phyloP scores from a whole-genome alignment of 2,329 filamentous ascomycete species.

The Myrmaecium sp. region DNA sequence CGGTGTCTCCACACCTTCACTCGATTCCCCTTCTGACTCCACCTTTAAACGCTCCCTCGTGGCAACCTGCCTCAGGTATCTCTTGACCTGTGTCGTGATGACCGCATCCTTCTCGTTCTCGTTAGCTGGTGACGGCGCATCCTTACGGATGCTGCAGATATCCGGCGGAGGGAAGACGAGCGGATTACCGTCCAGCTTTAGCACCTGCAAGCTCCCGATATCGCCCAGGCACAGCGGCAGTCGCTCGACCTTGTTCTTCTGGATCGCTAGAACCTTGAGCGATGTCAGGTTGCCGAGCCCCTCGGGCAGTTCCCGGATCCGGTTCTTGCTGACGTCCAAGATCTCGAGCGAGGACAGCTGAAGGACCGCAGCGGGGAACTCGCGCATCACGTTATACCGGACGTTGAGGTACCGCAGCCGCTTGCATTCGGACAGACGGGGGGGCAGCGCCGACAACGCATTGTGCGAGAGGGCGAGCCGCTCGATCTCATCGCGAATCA shows the following conservation, averaged over 20 bases:
- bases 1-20: constrained; percentile 48
- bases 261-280: constrained; percentile 74
- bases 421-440: constrained; percentile 57
- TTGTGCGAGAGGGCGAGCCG: constrained; percentile 71
- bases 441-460: constrained; percentile 50
- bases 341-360: constrained; percentile 79
- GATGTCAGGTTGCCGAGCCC: constrained; percentile 69
- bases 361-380: constrained; percentile 56
- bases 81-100: constrained; percentile 43
- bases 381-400: constrained; percentile 54
- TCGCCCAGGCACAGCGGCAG: constrained; percentile 72
- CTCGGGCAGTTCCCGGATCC: constrained; percentile 57
- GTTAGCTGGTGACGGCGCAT: constrained; percentile 28
- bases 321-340: constrained; percentile 80
- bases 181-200: constrained; percentile 82
- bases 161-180: constrained; percentile 54
- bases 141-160: constrained; percentile 21
- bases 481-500: constrained; percentile 59
- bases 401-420: constrained; percentile 68
- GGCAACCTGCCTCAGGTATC: constrained; percentile 33
- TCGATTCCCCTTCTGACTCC: constrained; percentile 30
- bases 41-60: constrained; percentile 18
- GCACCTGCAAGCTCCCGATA: constrained; percentile 73
- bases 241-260: constrained; percentile 72
- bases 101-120: constrained; percentile 44